Conservation (phyloP, 2,329 filamentous ascomycete species). For the Trichoderma koningiopsis region DNA sequence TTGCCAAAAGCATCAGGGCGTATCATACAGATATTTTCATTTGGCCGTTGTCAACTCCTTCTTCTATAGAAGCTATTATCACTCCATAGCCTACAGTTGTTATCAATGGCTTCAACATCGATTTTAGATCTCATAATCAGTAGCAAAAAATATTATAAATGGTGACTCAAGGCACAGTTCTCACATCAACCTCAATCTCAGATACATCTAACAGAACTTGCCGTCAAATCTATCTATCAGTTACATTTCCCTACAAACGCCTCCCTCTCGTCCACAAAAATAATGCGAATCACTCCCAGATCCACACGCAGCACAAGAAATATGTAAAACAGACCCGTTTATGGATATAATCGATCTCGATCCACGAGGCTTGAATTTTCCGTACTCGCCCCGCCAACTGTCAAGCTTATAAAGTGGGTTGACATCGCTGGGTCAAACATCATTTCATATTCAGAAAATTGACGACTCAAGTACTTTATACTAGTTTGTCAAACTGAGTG, state of each 20-base stretch:
- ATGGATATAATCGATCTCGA: background rate
- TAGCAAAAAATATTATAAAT: background rate
- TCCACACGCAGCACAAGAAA: background rate
- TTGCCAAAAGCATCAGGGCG: background rate
- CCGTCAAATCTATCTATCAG: background rate
- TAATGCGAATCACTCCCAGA: background rate
- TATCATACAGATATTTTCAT: background rate
- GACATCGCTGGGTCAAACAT: background rate
- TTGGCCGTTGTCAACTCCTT: background rate
- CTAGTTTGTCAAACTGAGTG: background rate
- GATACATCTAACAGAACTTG: background rate
- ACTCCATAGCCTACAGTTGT: too few relatives aligned
- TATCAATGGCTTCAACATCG: too few relatives aligned
- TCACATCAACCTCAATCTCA: background rate
- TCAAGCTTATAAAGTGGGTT: constrained; percentile 10
- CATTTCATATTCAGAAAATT: background rate
- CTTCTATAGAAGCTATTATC: too few relatives aligned
- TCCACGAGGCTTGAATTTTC: background rate
- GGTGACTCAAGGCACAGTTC: background rate
- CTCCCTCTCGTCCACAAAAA: background rate
- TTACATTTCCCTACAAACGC: background rate
- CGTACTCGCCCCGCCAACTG: background rate
- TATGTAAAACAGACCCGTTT: background rate
- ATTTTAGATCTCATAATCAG: background rate
- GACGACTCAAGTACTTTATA: background rate